Evolutionary conservation across 768 basidiomycete species (phyloP).

Genomic region (Tephrocybe sp.): DNA sequence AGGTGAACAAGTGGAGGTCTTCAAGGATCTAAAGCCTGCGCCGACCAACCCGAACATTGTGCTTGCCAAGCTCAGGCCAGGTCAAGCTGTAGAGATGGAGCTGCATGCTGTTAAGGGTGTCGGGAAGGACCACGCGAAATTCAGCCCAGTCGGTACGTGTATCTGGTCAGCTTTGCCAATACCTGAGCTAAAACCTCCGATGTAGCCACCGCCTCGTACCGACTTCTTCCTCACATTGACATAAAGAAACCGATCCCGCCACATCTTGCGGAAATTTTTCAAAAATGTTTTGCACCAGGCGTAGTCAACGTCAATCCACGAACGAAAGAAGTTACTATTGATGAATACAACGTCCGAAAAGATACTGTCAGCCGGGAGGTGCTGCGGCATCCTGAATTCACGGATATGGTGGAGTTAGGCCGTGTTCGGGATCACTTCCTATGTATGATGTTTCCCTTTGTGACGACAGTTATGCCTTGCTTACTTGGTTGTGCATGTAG

Average conservation of each 20-base stretch:
- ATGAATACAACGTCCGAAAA: slow-evolving; percentile 65
- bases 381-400: slow-evolving; percentile 88
- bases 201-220: slow-evolving; percentile 92
- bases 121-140: slow-evolving; percentile 96
- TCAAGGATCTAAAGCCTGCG: slow-evolving; percentile 52
- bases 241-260: slow-evolving; percentile 75
- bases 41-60: slow-evolving; percentile 84
- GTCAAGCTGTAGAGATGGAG: slow-evolving; percentile 83
- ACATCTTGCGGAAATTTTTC: slow-evolving; percentile 78
- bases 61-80: slow-evolving; percentile 88
- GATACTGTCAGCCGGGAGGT: slow-evolving; percentile 94
- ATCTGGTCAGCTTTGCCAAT: not conserved
- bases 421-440: slow-evolving; percentile 92
- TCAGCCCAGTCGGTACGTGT: slow-evolving; percentile 84
- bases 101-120: slow-evolving; percentile 91
- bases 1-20: slow-evolving; percentile 73
- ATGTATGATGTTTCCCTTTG: slow-evolving; percentile 57
- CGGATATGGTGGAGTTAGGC: slow-evolving; percentile 76
- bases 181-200: not conserved
- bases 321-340: slow-evolving; percentile 62
- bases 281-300: slow-evolving; percentile 83
- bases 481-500: slow-evolving; percentile 34
- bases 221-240: slow-evolving; percentile 84
- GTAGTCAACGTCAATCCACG: slow-evolving; percentile 65
- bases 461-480: too few species aligned